Evolutionary conservation across 2,329 filamentous ascomycete genomes (phyloP), one percentile per base, ranked within the genome.

Genomic region (Aspergillus ustus): DNA sequence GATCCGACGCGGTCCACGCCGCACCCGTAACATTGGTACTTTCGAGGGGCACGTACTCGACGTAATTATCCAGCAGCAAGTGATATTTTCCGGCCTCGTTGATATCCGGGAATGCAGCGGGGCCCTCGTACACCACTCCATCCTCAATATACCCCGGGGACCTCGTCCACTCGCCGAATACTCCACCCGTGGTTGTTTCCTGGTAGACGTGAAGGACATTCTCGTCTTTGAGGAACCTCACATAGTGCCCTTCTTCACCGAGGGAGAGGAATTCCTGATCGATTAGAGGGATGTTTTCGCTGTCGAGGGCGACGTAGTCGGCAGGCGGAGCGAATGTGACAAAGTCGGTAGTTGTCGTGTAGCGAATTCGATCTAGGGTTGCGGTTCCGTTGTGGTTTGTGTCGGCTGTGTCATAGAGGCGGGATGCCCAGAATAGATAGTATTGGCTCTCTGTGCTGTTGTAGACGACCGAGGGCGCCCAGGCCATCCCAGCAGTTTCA

Each of bases 201-300:
- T 58, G 49, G 34, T 61, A 61, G 7, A 61, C 54, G 4, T 58
- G 50, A 2, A 57, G 11, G 1, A 52, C 49, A 13, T 56, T 61
- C 44, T 61, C 54, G 7, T 61, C 54, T 22, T 61, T 61, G 1
- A 61, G 20, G 15, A 61, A 61, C 1, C 54, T 28, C 1, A 31
- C 49, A 19, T 61, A 58, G 49, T 56, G 48, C 0, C 50, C 59
- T 4, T 31, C 37, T 8, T 29, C 13, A 0, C 54, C 54, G 5
- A 61, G 43, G 3, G 37, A 22, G 2, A 61, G 54, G 31, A 61
- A 61, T 29, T 61, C 54, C 54, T 61, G 54, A 49, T 61, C 59
- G 17, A 61, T 61, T 13, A 61, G 51, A 3, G 59, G 59, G 20
- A 57, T n/a, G 8, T 57, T 57, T 9, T 51, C 53, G 19, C 17